These are phyloP conservation scores for Sutorius australiensis DNA, from an alignment of 768 basidiomycete species.

Conservation along the genomic window DNA sequence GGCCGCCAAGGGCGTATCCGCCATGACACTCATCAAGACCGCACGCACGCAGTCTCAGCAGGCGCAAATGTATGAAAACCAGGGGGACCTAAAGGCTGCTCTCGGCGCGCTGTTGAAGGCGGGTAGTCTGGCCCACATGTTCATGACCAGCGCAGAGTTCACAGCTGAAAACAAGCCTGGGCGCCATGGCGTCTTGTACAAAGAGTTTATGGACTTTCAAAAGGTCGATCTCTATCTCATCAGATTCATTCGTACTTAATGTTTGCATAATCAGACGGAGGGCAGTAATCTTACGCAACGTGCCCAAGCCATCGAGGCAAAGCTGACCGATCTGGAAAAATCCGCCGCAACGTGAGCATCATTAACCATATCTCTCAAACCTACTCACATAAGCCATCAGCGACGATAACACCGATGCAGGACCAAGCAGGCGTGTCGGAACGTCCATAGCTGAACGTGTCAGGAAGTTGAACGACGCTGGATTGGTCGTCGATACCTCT, in stretches of 20 bases:
- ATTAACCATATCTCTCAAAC: constrained; percentile 6
- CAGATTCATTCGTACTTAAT: constrained; percentile 10
- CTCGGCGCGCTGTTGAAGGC: constrained; percentile 59
- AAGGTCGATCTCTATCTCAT: constrained; percentile 43
- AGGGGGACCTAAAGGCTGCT: constrained; percentile 60
- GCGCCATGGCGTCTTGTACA: constrained; percentile 53
- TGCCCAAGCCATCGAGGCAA: constrained; percentile 44
- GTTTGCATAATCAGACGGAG: constrained; percentile 32
- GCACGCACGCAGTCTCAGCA: constrained; percentile 55
- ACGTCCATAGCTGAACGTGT: constrained; percentile 80
- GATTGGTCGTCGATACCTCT: constrained; percentile 54
- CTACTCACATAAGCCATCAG: constrained; percentile 15
- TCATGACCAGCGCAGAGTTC: constrained; percentile 60
- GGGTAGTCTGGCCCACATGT: constrained; percentile 53
- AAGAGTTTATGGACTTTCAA: constrained; percentile 62
- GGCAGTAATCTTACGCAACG: constrained; percentile 37
- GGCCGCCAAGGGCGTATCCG: constrained; percentile 55
- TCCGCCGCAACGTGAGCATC: constrained; percentile 28
- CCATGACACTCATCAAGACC: constrained; percentile 55
- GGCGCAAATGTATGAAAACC: constrained; percentile 51
- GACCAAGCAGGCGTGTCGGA: constrained; percentile 45
- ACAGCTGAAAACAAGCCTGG: constrained; percentile 44
- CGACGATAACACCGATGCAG: constrained; percentile 22
- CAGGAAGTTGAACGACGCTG: constrained; percentile 68
- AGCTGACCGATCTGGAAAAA: constrained; percentile 44